Evolutionary conservation across 2,329 filamentous ascomycete species (phyloP).

Genomic region (Pseudogymnoascus sp.): DNA sequence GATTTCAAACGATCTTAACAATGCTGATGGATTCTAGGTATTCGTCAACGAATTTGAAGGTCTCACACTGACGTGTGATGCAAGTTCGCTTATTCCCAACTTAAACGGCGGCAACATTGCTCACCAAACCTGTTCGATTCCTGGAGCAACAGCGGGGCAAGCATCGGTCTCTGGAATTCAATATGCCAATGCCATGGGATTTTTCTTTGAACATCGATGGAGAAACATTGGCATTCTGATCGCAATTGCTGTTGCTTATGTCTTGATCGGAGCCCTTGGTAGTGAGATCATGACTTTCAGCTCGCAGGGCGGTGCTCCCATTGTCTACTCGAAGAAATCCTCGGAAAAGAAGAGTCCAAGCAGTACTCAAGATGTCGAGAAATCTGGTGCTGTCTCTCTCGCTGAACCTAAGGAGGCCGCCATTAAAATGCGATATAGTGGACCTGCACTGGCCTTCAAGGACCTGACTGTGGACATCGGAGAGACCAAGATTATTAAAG

Average conservation of each 20-base stretch:
- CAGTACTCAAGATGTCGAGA: conserved; percentile 11
- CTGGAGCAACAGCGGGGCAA: conserved; percentile 43
- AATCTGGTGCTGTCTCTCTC: background rate
- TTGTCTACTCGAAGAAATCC: background rate
- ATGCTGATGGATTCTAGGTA: no score
- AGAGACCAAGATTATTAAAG: conserved; percentile 59
- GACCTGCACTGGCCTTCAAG: conserved; percentile 12
- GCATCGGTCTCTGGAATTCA: conserved; percentile 48
- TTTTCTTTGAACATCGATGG: conserved; percentile 47
- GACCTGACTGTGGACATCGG: conserved; percentile 56
- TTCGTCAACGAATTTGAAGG: background rate
- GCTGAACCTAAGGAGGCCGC: no score
- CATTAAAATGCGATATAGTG: conserved; percentile 9
- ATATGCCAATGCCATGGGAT: conserved; percentile 49
- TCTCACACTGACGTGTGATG: no score
- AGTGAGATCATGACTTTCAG: conserved; percentile 25
- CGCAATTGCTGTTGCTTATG: background rate
- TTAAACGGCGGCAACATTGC: background rate
- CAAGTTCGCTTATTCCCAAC: no score
- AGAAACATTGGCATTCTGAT: conserved; percentile 50
- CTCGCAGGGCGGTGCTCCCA: background rate
- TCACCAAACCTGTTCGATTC: conserved; percentile 48
- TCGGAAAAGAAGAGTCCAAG: conserved; percentile 12
- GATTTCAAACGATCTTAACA: no score
- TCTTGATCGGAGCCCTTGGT: conserved; percentile 54